Evolutionary conservation across 768 basidiomycete genomes (phyloP).

Genomic region (Tricholoma terreum): DNA sequence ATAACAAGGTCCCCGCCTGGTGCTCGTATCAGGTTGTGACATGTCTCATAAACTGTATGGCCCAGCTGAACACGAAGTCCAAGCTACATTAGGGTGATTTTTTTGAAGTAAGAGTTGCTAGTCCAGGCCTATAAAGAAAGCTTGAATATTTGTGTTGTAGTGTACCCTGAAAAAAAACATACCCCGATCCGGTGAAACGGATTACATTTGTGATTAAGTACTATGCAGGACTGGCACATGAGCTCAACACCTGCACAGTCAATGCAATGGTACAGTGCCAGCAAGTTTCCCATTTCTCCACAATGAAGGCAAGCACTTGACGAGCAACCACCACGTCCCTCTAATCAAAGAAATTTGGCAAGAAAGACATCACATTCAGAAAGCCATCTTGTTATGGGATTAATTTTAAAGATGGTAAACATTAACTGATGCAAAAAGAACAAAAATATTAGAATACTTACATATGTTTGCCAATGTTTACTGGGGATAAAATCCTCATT

Average conservation of each 20-base stretch:
- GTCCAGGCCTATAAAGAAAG: constrained; percentile 2
- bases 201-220: background rate
- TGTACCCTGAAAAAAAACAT: background rate
- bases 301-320: background rate
- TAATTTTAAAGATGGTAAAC: background rate
- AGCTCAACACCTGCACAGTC: background rate
- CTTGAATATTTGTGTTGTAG: background rate
- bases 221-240: too few species aligned
- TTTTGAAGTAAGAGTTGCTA: background rate
- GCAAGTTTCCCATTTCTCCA: background rate
- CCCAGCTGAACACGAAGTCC: background rate
- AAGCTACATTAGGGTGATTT: constrained; percentile 11
- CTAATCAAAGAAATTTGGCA: background rate
- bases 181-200: background rate
- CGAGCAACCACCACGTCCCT: constrained; percentile 5
- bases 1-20: background rate
- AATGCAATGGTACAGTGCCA: background rate
- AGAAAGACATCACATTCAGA: background rate
- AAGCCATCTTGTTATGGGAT: constrained; percentile 1
- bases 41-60: background rate
- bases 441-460: background rate
- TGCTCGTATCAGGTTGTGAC: background rate
- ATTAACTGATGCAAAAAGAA: background rate
- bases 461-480: background rate
- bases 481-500: background rate